Evolutionary conservation across 225 moss, liverwort and hornwort species (phyloP), one percentile per base, ranked within the genome.

Genomic region (Pleurozium schreberi): DNA sequence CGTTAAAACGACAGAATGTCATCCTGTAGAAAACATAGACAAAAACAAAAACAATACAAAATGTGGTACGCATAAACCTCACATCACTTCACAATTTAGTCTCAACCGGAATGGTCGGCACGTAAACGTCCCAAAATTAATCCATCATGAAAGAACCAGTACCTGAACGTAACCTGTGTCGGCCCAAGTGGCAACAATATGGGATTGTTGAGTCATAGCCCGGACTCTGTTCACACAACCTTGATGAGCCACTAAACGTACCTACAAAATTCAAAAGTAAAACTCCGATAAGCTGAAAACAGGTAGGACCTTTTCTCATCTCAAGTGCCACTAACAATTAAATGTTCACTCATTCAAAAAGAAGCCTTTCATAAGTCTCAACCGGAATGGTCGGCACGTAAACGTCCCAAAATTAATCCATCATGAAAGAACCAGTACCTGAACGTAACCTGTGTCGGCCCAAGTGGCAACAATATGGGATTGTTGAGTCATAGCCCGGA

Each of bases 81-180:
- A 80, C 36, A 42, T 42, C 40, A 62, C 53, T 55, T 14, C 38
- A 67, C 7, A 84, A 66, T 36, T 78, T 30, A 60, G 38, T 49
- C 49, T 68, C 27, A 40, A 40, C 36, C 34, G 11, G 27, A 80
- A 45, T 31, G 67, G 6, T 10, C 26, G 83, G 85, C 83, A 83
- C 6, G 20, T 49, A 33, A n/a, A 61, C 61, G 68, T 75, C 75
- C 47, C 4, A 80, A 17, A 74, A 38, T 33, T 31, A 69, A 62
- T 33, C 62, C 77, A 57, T 33, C 34, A 53, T 79, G 80, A 42
- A 85, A 76, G 25, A 64, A 58, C 38, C 50, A 64, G 75, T 79
- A 99, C 99, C 97, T 99, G 99, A 50, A 99, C 96, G 88, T 99
- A 97, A 75, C 99, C 96, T 70, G 93, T 95, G 83, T 97, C 99